Conservation (phyloP, 805 yeast species). For the Blastobotrys parvus region DNA sequence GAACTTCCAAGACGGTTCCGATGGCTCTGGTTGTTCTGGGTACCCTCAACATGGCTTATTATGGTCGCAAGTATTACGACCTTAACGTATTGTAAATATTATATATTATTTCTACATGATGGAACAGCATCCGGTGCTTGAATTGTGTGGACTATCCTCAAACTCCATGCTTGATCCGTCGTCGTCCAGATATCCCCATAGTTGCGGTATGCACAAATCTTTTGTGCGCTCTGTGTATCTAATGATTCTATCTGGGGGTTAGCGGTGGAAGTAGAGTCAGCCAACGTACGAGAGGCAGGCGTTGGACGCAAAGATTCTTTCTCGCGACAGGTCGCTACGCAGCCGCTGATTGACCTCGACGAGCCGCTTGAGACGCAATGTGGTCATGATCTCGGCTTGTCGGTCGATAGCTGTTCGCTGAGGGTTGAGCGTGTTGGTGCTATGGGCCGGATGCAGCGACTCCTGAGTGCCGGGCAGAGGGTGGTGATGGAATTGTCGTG, state of each 20-base stretch:
- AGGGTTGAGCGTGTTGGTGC: no score
- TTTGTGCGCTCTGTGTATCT: conserved; percentile 6
- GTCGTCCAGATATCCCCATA: conserved; percentile 9
- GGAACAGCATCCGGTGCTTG: conserved; percentile 2
- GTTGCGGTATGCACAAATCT: conserved; percentile 10
- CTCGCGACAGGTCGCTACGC: conserved; percentile 12
- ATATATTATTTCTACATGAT: conserved; percentile 1
- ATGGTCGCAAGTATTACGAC: conserved; percentile 27
- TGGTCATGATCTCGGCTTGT: conserved; percentile 10
- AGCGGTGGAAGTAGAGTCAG: background rate
- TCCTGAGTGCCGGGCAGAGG: no score
- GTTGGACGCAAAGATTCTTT: conserved; percentile 12
- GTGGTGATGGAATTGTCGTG: no score
- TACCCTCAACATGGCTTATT: conserved; percentile 53
- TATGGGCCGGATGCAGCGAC: no score
- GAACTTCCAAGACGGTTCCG: conserved; percentile 69
- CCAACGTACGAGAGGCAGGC: conserved; percentile 9
- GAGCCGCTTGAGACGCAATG: conserved; percentile 9
- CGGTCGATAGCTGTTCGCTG: conserved; percentile 4
- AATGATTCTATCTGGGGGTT: conserved; percentile 7
- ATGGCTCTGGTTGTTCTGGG: conserved; percentile 57
- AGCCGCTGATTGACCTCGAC: conserved; percentile 13
- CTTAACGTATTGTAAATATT: background rate
- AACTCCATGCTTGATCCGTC: no score
- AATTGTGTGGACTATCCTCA: conserved; percentile 3